A percentile compares a stretch with the other conserved stretches of the same genome.
Conservation (phyloP, 176 grass and related monocot genomes). For the Oryza coarctata region DNA sequence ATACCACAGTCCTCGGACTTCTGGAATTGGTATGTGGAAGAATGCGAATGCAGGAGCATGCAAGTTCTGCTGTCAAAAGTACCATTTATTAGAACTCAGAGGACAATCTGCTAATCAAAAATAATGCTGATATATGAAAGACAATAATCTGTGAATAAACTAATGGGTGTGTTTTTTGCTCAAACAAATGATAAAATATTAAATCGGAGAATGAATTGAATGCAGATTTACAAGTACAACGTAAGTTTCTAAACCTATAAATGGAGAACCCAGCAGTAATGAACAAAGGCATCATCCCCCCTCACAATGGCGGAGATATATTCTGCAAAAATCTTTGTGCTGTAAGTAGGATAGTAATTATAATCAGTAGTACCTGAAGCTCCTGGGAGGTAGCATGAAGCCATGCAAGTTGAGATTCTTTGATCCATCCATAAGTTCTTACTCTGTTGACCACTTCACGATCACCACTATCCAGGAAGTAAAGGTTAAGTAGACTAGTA, state of each 20-base stretch:
- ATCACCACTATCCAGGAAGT: slow-evolving; percentile 86
- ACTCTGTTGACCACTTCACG: slow-evolving; percentile 57
- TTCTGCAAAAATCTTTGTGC: not conserved
- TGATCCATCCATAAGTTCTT: slow-evolving; percentile 93
- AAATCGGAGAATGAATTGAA: not conserved
- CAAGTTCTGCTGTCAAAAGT: slow-evolving; percentile 43
- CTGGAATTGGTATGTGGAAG: slow-evolving; percentile 92
- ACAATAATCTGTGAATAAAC: not conserved
- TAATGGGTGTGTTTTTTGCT: not conserved
- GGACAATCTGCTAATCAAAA: not conserved
- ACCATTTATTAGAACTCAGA: not conserved
- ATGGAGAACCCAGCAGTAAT: not conserved
- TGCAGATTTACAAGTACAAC: not conserved
- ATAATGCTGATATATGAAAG: not conserved
- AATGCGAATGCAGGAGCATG: slow-evolving; percentile 60
- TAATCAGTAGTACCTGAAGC: slow-evolving; percentile 58
- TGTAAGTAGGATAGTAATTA: not conserved
- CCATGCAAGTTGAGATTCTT: slow-evolving; percentile 78
- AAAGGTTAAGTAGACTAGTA: slow-evolving; percentile 84
- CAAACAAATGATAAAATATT: slow-evolving; percentile 1
- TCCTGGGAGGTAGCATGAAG: slow-evolving; percentile 54
- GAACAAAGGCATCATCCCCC: not conserved
- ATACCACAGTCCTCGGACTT: slow-evolving; percentile 68
- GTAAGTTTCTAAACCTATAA: not conserved
- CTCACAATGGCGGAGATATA: not conserved